Conservation (phyloP, 148 eudicot genomes). For the Rhododendron kiyosumense region DNA sequence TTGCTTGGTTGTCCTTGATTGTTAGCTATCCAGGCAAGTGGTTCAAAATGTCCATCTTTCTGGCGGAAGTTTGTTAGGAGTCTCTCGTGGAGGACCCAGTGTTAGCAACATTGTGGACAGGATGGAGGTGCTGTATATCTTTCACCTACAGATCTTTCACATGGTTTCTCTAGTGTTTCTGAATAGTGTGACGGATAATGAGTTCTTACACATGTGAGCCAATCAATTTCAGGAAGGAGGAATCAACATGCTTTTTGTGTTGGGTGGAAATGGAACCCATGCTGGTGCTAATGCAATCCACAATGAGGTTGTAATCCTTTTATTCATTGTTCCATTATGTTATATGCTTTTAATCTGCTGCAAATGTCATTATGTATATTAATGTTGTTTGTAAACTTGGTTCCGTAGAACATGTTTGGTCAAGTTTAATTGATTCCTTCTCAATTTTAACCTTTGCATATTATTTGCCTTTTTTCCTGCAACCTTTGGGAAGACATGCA, state of each 20-base stretch:
- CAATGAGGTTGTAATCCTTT: slow-evolving; percentile 55
- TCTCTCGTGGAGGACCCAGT: slow-evolving; percentile 92
- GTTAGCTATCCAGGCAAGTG: slow-evolving; percentile 82
- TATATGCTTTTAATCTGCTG: not conserved
- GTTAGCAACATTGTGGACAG: slow-evolving; percentile 80
- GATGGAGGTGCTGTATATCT: slow-evolving; percentile 59
- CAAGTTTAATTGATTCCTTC: not conserved
- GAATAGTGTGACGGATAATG: not conserved
- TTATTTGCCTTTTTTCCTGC: not conserved
- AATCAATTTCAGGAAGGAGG: slow-evolving; percentile 72
- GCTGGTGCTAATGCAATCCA: slow-evolving; percentile 98
- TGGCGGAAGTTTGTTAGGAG: slow-evolving; percentile 97
- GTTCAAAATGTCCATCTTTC: slow-evolving; percentile 96
- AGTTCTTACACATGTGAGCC: not conserved
- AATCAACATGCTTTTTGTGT: slow-evolving; percentile 93
- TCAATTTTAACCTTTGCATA: not conserved
- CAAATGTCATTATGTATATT: not conserved
- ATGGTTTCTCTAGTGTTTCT: not conserved
- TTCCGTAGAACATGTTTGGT: not conserved
- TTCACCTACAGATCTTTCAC: not conserved
- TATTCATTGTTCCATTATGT: not conserved
- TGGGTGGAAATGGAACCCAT: slow-evolving; percentile 99
- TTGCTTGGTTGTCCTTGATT: slow-evolving; percentile 4
- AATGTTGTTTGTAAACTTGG: not conserved
- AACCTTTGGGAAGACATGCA: not conserved